Percentiles rank a stretch among this genome's conserved stretches.
Conservation (phyloP, 179 eudicot genomes). For the Vitellaria paradoxa region DNA sequence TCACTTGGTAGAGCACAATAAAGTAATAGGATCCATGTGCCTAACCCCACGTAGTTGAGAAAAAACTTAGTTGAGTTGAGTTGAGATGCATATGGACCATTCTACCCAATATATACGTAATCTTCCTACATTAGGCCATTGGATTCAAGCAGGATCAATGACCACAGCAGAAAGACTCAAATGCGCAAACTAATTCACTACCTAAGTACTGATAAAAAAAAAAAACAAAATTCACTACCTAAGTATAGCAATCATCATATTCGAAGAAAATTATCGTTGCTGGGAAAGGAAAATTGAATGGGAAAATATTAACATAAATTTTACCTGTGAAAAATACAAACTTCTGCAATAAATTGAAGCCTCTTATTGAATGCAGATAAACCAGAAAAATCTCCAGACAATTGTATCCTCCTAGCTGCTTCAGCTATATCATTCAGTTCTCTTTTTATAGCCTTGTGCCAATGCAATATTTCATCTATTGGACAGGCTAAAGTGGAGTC, state of each 20-base stretch:
- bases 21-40: no score
- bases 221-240: no score
- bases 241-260: background rate
- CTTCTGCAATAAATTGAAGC: slow-evolving; percentile 93
- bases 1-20: background rate
- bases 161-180: background rate
- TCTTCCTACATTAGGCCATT: background rate
- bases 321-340: slow-evolving; percentile 93
- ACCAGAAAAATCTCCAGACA: slow-evolving; percentile 70
- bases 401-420: slow-evolving; percentile 74
- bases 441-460: slow-evolving; percentile 80
- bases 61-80: no score
- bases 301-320: background rate
- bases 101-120: background rate
- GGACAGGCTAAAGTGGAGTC: slow-evolving; percentile 42
- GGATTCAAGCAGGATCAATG: background rate
- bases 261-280: background rate
- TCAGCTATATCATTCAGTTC: slow-evolving; percentile 83
- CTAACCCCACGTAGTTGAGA: background rate
- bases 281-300: background rate
- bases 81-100: no score
- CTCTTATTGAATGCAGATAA: slow-evolving; percentile 69
- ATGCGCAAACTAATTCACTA: background rate
- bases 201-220: background rate
- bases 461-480: slow-evolving; percentile 78